Base-by-base conservation (phyloP, 2,329 filamentous ascomycete genomes). In the Colletotrichum theobromicola region DNA sequence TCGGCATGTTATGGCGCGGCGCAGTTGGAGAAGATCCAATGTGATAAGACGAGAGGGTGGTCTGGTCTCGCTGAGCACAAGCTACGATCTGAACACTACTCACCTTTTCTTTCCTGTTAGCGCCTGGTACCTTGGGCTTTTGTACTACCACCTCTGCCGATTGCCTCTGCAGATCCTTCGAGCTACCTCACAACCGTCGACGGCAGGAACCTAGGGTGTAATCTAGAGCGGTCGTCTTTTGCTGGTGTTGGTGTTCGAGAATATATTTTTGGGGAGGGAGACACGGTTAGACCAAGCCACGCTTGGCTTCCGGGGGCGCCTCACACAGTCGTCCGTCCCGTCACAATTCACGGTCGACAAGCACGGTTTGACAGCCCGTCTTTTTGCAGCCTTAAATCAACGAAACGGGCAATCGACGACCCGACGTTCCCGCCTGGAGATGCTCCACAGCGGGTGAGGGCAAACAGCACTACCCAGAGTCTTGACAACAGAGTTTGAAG, bases 341-440 rank as follows among this genome's bases (percentile, higher is more conserved):
- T 71, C 67, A 64, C 28, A 73, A 64, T 15, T 70, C 60, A 37
- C 37, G 60, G 71, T 15, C 50, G 34, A 63, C 70, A 34, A 42
- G 34, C 53, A 24, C 34, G 24, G 24, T n/a, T 24, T 67, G 32
- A 37, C 62, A 72, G 68, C 26, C 16, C 57, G 57, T 32, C 30
- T 35, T 24, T n/a, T 50, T 34, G 57, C 57, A 61, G 57, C 72
- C 72, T 46, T 72, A 75, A 60, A 64, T 21, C 32, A 28, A 21
- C 42, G 34, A 64, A 37, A 53, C 55, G 53, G 30, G 42, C 26
- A 66, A 60, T 26, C n/a, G 57, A 26, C 34, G 72, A 60, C 37
- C 68, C 62, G 55, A 74, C 42, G 46, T 58, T 72, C 68, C 72
- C 69, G 68, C 68, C 68, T 72, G 10, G 62, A 67, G 72, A 57